Evolutionary conservation across 768 basidiomycete species (phyloP).

Genomic region (Auriscalpium orientale): DNA sequence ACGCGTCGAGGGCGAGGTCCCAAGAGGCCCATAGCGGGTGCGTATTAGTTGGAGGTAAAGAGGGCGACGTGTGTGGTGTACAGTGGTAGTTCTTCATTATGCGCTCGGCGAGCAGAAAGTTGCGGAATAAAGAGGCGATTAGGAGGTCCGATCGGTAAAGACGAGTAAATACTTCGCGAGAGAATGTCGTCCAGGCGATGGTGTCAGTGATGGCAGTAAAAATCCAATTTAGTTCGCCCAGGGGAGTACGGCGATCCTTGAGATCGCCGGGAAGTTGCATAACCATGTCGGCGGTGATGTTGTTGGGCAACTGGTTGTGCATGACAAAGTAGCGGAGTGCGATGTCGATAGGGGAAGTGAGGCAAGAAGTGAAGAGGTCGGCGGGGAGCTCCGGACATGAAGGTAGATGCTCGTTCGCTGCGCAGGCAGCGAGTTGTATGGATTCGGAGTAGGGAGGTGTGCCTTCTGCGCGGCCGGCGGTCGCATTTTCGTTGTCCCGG

Average conservation of each 20-base stretch:
- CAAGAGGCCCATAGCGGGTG: constrained; percentile 95
- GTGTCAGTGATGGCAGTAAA: constrained; percentile 99
- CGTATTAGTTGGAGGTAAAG: constrained; percentile 92
- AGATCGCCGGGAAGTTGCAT: constrained; percentile 94
- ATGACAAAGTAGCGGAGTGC: constrained; percentile 91
- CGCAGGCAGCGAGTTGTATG: constrained; percentile 92
- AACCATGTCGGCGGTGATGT: constrained; percentile 82
- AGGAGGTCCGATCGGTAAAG: constrained; percentile 93
- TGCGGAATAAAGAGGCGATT: constrained; percentile 93
- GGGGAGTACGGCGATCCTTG: constrained; percentile 90
- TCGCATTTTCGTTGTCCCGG: constrained; percentile 58
- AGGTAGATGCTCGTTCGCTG: constrained; percentile 84
- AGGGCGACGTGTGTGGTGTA: constrained; percentile 88
- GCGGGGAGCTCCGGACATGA: constrained; percentile 96
- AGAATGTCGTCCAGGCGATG: constrained; percentile 98
- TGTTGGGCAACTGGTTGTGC: constrained; percentile 77
- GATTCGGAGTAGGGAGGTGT: constrained; percentile 74
- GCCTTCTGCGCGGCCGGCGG: constrained; percentile 50
- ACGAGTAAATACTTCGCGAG: constrained; percentile 86
- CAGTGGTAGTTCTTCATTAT: constrained; percentile 98
- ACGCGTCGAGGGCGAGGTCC: constrained; percentile 95
- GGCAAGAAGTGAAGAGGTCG: constrained; percentile 94
- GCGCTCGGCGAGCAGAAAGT: constrained; percentile 93
- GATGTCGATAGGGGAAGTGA: constrained; percentile 97
- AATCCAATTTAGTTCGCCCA: constrained; percentile 99